Conservation (phyloP, 2,329 filamentous ascomycete species). For the Colletotrichum coccodes region DNA sequence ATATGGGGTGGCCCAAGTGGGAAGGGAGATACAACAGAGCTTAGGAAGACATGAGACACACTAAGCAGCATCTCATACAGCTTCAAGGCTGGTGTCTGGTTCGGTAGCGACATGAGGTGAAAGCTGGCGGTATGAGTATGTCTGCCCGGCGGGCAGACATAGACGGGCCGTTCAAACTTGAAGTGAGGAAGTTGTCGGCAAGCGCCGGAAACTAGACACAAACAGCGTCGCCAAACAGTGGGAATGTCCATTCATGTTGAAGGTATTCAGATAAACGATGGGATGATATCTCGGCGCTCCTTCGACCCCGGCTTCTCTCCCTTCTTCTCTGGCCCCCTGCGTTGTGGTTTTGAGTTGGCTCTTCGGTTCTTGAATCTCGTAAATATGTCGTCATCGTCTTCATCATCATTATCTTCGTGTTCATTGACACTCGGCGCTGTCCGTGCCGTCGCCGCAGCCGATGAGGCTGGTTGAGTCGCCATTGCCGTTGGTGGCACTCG, state of each 20-base stretch:
- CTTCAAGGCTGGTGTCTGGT: too few relatives aligned
- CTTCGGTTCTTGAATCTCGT: constrained; percentile 29
- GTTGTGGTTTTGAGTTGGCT: constrained; percentile 20
- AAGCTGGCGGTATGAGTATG: too few relatives aligned
- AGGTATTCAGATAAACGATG: constrained; percentile 18
- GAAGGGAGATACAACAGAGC: too few relatives aligned
- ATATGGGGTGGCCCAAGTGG: too few relatives aligned
- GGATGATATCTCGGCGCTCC: constrained; percentile 35
- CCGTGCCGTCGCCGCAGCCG: constrained; percentile 43
- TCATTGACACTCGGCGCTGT: not conserved
- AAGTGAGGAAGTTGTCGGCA: too few relatives aligned
- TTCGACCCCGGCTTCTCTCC: not conserved
- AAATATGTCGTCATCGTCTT: constrained; percentile 30
- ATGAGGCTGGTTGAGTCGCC: constrained; percentile 16
- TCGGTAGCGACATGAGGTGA: too few relatives aligned
- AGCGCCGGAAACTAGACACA: too few relatives aligned
- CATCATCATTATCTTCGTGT: not conserved
- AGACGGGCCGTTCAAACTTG: not conserved
- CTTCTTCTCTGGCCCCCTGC: constrained; percentile 23
- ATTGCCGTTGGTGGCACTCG: not conserved
- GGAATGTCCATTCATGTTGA: not conserved
- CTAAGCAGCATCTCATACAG: not conserved
- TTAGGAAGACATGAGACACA: not conserved
- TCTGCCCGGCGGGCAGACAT: not conserved
- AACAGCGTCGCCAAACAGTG: not conserved